These are phyloP conservation scores for Pleomassaria siparia DNA, from an alignment of 2,329 filamentous ascomycete species.

Conservation along the genomic window DNA sequence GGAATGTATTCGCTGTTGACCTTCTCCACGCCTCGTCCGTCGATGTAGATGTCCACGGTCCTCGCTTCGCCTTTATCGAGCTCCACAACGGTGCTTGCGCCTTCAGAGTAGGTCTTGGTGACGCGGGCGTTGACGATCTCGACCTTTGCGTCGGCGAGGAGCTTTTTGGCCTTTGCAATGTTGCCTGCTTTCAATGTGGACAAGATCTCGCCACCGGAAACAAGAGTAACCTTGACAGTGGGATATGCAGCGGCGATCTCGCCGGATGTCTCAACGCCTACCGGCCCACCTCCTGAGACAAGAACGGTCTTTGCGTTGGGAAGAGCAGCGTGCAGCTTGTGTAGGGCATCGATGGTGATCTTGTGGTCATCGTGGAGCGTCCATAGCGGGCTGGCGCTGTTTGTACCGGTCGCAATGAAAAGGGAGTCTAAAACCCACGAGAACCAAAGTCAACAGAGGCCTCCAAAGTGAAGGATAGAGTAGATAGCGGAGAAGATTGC, in stretches of 20 bases:
- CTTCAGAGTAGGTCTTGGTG: slow-evolving; percentile 8
- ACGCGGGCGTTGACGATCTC: slow-evolving; percentile 23
- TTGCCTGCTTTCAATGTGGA: slow-evolving; percentile 20
- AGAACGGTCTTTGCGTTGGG: slow-evolving; percentile 31
- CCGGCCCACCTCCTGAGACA: slow-evolving; percentile 38
- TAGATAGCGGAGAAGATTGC: too few relatives aligned
- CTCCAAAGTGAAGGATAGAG: too few relatives aligned
- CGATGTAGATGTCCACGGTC: slow-evolving; percentile 36
- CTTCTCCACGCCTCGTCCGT: slow-evolving; percentile 28
- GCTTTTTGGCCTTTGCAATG: slow-evolving; percentile 27
- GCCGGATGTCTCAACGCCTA: slow-evolving; percentile 41
- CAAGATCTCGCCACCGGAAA: slow-evolving; percentile 31
- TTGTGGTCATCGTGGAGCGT: slow-evolving; percentile 36
- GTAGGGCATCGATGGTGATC: slow-evolving; percentile 29
- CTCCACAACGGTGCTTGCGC: slow-evolving; percentile 13
- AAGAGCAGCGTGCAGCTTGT: slow-evolving; percentile 26
- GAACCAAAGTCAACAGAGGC: too few relatives aligned
- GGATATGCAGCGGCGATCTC: slow-evolving; percentile 31
- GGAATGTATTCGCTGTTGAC: slow-evolving; percentile 33
- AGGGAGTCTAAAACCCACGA: too few relatives aligned
- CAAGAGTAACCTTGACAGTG: slow-evolving; percentile 27
- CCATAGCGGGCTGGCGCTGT: slow-evolving; percentile 32
- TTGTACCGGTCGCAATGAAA: slow-evolving; percentile 39
- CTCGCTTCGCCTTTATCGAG: slow-evolving; percentile 25
- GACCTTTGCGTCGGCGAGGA: slow-evolving; percentile 31